Evolutionary conservation across 495 filamentous ascomycete species (phyloP).

Genomic region (Immersiella caudata): DNA sequence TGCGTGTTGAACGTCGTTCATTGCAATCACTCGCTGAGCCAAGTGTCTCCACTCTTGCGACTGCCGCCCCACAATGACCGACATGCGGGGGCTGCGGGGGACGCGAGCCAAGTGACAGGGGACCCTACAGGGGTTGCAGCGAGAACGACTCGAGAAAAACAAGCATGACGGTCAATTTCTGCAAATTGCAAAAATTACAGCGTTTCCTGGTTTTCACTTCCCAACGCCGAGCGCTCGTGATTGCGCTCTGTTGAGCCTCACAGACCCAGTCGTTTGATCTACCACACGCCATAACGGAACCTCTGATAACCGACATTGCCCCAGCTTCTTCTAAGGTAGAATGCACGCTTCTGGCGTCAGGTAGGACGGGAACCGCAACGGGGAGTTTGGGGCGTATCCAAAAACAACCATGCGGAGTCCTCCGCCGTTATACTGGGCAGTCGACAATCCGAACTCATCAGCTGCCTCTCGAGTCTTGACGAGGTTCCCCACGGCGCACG

Average conservation of each 20-base stretch:
- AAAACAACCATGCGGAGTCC: background rate
- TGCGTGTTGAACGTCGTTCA: background rate
- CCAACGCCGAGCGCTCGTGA: slow-evolving; percentile 5
- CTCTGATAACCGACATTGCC: slow-evolving; percentile 8
- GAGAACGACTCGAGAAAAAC: slow-evolving; percentile 1
- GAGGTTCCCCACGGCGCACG: background rate
- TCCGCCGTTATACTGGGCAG: background rate
- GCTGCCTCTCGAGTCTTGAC: background rate
- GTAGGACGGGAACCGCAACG: background rate
- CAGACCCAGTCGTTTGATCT: background rate
- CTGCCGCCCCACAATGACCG: background rate
- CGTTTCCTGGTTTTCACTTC: slow-evolving; percentile 26
- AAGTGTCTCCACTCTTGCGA: background rate
- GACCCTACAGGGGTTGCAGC: background rate
- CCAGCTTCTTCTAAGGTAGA: background rate
- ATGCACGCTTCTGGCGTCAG: background rate
- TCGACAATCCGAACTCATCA: background rate
- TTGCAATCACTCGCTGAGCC: background rate
- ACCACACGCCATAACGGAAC: background rate
- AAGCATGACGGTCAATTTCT: slow-evolving; percentile 24
- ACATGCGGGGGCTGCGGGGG: background rate
- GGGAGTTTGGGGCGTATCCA: background rate
- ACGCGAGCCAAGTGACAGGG: background rate
- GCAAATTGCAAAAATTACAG: slow-evolving; percentile 27
- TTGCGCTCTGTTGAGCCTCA: slow-evolving; percentile 26